phyloP scores from a whole-genome alignment of 768 basidiomycete species.

The Strobilomyces echinocephalus region DNA sequence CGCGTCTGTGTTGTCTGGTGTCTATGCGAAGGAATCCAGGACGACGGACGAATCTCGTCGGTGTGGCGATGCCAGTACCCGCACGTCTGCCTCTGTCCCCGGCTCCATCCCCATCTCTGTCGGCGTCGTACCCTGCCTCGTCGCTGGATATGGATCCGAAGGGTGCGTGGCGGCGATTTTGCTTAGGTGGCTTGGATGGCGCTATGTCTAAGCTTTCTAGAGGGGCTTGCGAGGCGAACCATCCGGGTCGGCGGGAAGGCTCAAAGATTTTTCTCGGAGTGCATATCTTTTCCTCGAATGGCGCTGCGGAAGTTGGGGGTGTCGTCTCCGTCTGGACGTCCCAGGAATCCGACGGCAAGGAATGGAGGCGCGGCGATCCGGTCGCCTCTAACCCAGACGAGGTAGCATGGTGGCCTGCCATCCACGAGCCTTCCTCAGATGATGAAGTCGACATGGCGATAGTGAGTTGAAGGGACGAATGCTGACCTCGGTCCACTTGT shows the following conservation, averaged over 20 bases:
- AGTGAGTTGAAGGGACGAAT: not conserved
- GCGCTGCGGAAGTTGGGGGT: constrained; percentile 18
- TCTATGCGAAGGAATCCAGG: constrained; percentile 21
- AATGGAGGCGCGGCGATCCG: constrained; percentile 5
- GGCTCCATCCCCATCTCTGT: constrained; percentile 7
- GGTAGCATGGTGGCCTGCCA: not conserved
- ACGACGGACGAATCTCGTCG: not conserved
- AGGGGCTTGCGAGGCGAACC: not conserved
- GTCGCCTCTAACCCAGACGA: constrained; percentile 14
- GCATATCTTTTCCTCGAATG: constrained; percentile 3
- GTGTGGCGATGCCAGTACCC: not conserved
- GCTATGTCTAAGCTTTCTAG: not conserved
- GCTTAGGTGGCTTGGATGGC: constrained; percentile 2
- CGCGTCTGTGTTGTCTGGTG: constrained; percentile 23
- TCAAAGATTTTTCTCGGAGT: constrained; percentile 11
- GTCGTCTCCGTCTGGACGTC: constrained; percentile 17
- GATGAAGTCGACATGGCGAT: constrained; percentile 10
- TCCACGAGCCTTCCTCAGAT: constrained; percentile 7
- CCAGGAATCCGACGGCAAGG: constrained; percentile 11
- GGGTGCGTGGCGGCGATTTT: not conserved
- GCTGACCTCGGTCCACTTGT: constrained; percentile 6
- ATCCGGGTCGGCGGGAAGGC: constrained; percentile 11
- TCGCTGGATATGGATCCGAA: constrained; percentile 3
- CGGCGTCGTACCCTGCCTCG: constrained; percentile 26
- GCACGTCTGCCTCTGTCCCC: not conserved